Base-by-base conservation (phyloP, 1,139 yeast species). In the Geotrichum citri-aurantii region DNA sequence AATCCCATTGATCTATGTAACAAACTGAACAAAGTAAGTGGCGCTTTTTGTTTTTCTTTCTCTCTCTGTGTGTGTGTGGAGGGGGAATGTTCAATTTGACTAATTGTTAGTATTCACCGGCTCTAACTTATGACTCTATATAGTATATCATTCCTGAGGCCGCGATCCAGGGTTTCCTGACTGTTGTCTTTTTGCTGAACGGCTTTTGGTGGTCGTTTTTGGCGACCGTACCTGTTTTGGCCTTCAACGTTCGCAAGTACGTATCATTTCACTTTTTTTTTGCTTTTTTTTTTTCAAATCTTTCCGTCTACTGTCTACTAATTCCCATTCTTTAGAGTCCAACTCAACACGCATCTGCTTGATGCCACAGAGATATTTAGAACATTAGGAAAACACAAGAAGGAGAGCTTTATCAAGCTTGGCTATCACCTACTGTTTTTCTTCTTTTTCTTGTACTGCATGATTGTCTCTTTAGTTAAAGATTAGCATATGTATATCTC, bases 331-430 rank as follows among this genome's bases (percentile, higher is more conserved):
- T 37, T n/a, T 52, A 52, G 55, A 50, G 56, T 69, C 48, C 66
- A 67, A 58, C 67, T 68, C 62, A 73, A 72, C 63, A 87, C 86
- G 73, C 93, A 93, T 73, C 77, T 90, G 64, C 82, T 95, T 73
- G 99, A 93, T 75, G 99, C 99, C 61, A 93, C 99, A 54, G 99
- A 93, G 77, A 95, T 93, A 70, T 93, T 93, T 78, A 85, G 98
- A 78, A 92, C 98, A 54, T 81, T 95, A 70, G 83, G 90, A 66
- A 88, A 86, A 71, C 96, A 93, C 77, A 93, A 95, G 83, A 88
- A 86, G 75, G 98, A 91, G 76, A 82, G 92, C 59, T 92, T 92
- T 72, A 75, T 88, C 73, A 93, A 93, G 75, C 82, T 93, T 69
- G 97, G 95, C 12, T 89, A 89, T 83, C 95, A 91, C 73, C 79